Evolutionary conservation across 2,329 filamentous ascomycete species (phyloP).

Genomic region (Geosmithia putterillii): DNA sequence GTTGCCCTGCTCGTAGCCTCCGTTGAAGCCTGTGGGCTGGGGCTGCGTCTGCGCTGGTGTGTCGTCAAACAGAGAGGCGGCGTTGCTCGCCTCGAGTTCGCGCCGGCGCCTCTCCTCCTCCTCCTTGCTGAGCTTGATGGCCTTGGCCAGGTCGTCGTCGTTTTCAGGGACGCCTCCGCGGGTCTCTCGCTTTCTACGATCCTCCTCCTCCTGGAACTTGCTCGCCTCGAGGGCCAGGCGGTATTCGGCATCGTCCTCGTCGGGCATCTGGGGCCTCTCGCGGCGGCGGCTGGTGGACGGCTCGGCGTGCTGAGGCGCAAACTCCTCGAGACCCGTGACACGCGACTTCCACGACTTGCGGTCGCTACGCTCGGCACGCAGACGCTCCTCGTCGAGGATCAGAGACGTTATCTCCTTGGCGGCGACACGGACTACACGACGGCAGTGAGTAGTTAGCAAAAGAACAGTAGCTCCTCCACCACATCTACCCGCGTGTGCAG

Average conservation of each 20-base stretch:
- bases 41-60: constrained; percentile 52
- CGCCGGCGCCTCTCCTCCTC: constrained; percentile 84
- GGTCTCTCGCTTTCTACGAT: constrained; percentile 59
- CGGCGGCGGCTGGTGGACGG: constrained; percentile 26
- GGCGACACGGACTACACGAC: constrained; percentile 66
- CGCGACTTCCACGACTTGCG: constrained; percentile 94
- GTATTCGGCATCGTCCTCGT: constrained; percentile 87
- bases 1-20: constrained; percentile 93
- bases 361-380: constrained; percentile 82
- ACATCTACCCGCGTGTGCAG: too few species aligned
- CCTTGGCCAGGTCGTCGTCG: constrained; percentile 82
- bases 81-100: constrained; percentile 79
- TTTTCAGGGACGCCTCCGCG: constrained; percentile 32
- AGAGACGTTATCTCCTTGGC: constrained; percentile 91
- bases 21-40: constrained; percentile 83
- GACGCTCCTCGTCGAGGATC: constrained; percentile 83
- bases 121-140: constrained; percentile 86
- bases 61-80: constrained; percentile 81
- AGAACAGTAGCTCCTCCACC: too few species aligned
- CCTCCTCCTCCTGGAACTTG: constrained; percentile 89
- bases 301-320: constrained; percentile 33
- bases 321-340: constrained; percentile 86
- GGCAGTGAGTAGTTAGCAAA: constrained; percentile 7
- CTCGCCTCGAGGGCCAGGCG: constrained; percentile 86
- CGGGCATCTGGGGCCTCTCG: constrained; percentile 33